Percentiles rank a stretch among this genome's conserved stretches.
Conservation (phyloP, 2,329 filamentous ascomycete genomes). For the Aspergillus sojae region DNA sequence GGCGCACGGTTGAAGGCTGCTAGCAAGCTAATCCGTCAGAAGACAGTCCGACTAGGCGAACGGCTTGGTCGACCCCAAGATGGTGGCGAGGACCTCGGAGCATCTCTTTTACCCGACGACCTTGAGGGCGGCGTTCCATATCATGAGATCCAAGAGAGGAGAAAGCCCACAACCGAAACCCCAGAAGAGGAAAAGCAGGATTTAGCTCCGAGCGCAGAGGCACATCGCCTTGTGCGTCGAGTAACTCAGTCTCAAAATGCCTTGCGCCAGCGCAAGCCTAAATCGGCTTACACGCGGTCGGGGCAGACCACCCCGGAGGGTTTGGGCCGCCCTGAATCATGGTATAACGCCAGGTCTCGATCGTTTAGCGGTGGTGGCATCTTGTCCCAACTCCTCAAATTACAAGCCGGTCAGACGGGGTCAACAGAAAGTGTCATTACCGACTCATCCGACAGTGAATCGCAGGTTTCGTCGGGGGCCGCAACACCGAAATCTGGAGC, state of each 20-base stretch:
- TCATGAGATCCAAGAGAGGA: slow-evolving; percentile 26
- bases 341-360: slow-evolving; percentile 28
- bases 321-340: slow-evolving; percentile 25
- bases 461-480: slow-evolving; percentile 30
- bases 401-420: slow-evolving; percentile 59
- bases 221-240: slow-evolving; percentile 42
- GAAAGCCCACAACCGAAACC: slow-evolving; percentile 20
- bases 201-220: slow-evolving; percentile 35
- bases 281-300: slow-evolving; percentile 36
- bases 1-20: slow-evolving; percentile 31
- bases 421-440: slow-evolving; percentile 32
- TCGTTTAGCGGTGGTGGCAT: slow-evolving; percentile 56
- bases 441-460: slow-evolving; percentile 35
- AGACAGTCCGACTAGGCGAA: slow-evolving; percentile 31
- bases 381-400: slow-evolving; percentile 69
- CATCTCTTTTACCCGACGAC: slow-evolving; percentile 34
- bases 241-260: slow-evolving; percentile 33
- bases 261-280: slow-evolving; percentile 30
- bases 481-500: slow-evolving; percentile 34
- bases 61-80: slow-evolving; percentile 35
- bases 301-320: slow-evolving; percentile 36
- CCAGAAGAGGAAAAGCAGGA: slow-evolving; percentile 23
- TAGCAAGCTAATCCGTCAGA: slow-evolving; percentile 32
- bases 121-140: slow-evolving; percentile 28
- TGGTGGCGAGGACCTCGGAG: slow-evolving; percentile 34